phyloP scores from a whole-genome alignment of 2,329 filamentous ascomycete genomes.

The Calycina herbarum region DNA sequence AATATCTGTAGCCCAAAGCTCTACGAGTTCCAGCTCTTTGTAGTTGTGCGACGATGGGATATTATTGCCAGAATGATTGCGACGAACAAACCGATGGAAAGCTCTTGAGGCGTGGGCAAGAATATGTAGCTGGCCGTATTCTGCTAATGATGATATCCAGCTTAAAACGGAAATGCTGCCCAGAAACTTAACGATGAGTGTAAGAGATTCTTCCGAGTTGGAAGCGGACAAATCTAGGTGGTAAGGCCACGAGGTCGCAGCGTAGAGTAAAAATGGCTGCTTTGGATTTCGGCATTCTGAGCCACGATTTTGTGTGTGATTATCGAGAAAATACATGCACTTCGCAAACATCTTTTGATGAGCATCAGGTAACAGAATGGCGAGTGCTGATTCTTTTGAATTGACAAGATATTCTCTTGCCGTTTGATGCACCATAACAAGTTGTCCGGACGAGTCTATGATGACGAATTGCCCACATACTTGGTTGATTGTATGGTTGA shows the following conservation, averaged over 20 bases:
- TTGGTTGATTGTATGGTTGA: constrained; percentile 32
- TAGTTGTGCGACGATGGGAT: constrained; percentile 14
- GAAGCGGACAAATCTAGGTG: constrained; percentile 26
- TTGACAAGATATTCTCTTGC: constrained; percentile 39
- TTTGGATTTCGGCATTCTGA: constrained; percentile 17
- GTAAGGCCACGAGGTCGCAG: constrained; percentile 31
- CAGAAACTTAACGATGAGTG: constrained; percentile 33
- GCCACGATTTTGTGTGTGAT: neutral
- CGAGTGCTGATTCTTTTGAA: neutral
- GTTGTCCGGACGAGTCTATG: constrained; percentile 33
- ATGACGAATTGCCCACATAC: constrained; percentile 39
- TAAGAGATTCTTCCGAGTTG: constrained; percentile 13
- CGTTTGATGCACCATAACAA: constrained; percentile 40
- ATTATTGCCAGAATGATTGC: constrained; percentile 17
- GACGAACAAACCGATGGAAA: constrained; percentile 27
- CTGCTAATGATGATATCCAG: constrained; percentile 40
- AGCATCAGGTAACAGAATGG: neutral
- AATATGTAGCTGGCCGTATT: constrained; percentile 27
- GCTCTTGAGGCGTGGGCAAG: constrained; percentile 35
- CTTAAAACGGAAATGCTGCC: constrained; percentile 29
- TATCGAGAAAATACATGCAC: constrained; percentile 5
- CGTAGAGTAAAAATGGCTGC: constrained; percentile 24
- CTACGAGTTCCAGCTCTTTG: constrained; percentile 30
- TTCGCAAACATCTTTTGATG: constrained; percentile 13
- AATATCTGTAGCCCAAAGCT: constrained; percentile 40